Base-by-base conservation (phyloP, 371 early-diverging fungal genomes). In the Mucor piriformis region DNA sequence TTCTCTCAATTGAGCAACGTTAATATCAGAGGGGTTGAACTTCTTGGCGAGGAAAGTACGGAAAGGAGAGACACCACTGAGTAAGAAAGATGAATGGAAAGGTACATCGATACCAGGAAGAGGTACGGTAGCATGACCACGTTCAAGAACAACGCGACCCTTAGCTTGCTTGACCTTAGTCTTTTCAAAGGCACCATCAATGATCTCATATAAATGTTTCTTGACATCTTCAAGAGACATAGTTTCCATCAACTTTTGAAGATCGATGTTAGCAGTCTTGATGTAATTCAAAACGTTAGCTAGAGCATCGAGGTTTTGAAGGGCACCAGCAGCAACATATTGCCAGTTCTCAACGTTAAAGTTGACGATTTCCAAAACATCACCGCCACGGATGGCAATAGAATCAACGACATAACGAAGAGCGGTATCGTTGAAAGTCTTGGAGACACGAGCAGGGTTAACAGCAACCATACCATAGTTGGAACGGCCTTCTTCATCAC, bases 301-400 rank as follows among this genome's bases (percentile, higher is more conserved):
- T 27, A 97, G 84, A 6, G 86, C 85, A 46, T 92, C 93, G 43
- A 97, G 72, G 73, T 87, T 86, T 63, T 84, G 76, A 57, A 91
- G 76, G 46, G 94, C 91, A 70, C 98, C 98, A 51, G 98, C 92
- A 32, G 94, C 91, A 27, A 96, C 96, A 67, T 96, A 96, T 80
- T 97, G 98, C 87, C 90, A 88, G 85, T 91, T 93, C 60, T 92
- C 93, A 32, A 97, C 97, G 83, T 97, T 97, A 82, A 89, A 93
- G 85, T 97, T 97, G 70, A 96, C 97, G 69, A 97, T 93, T 68
- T 97, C 97, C 54, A 96, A 76, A 27, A 97, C 85, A 44, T 88
- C 90, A 43, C 82, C 78, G 53, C 89, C 86, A 58, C 85, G 81
- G 62, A 87, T 83, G 57, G 91, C 90, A 69, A 97, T 92, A 33